Evolutionary conservation across 768 basidiomycete genomes (phyloP), one percentile per base, ranked within the genome.

Genomic region (Amyloporia xantha): DNA sequence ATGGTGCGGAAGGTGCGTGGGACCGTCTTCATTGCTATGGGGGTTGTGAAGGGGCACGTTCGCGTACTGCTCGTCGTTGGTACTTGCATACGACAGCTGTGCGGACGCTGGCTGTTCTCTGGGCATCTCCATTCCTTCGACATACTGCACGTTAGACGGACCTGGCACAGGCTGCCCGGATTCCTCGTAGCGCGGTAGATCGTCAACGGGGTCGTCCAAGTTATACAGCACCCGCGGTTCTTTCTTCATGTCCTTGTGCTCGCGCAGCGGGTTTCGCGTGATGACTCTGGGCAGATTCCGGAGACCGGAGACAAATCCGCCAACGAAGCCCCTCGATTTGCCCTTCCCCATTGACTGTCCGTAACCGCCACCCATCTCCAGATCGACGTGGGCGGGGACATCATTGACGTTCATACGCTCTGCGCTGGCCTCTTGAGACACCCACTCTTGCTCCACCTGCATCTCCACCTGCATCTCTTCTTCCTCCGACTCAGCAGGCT

Each of bases 291-390:
- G 58, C 13, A 59, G 37, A 33, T 44, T 55, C 35, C 47, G 51
- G 17, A 59, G 41, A 2, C 51, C 50, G 2, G 53, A 41, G 25
- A 63, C 51, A 47, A 63, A 63, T 0, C 62, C 59, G 27, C 62
- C 61, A 3, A 63, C 60, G 40, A 61, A 63, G 1, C 42, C 44
- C 41, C 39, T 56, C 47, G 42, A 39, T 25, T 37, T 50, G 7
- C 54, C 48, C 30, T 51, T 52, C 15, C 36, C 36, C 44, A 41
- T 51, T 24, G 41, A 44, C 37, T 11, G 43, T 2, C 33, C 30
- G 25, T 44, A 17, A 25, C n/a, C 41, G 21, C 24, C 40, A 15
- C 43, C 44, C 48, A 21, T 53, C 52, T 19, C 23, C 24, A 27
- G 42, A n/a, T n/a, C n/a, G 52, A 17, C n/a, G 41, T 15, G 47